Evolutionary conservation across 768 basidiomycete species (phyloP).

Genomic region (Suillus plorans): DNA sequence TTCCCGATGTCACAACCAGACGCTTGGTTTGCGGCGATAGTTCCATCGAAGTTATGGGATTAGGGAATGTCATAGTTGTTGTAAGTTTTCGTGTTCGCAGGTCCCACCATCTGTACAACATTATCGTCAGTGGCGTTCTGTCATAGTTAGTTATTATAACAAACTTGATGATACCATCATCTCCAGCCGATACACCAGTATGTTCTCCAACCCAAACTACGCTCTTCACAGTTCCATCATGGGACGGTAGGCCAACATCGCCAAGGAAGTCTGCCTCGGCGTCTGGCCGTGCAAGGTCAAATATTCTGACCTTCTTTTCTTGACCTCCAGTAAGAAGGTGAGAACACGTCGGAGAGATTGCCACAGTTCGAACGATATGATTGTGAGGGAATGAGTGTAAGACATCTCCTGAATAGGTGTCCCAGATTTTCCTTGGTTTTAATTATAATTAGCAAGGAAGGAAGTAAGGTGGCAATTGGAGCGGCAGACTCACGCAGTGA

Average conservation of each 20-base stretch:
- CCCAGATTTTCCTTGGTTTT: conserved; percentile 84
- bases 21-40: conserved; percentile 78
- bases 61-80: conserved; percentile 68
- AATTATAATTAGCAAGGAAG: conserved; percentile 12
- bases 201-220: conserved; percentile 92
- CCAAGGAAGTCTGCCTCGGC: conserved; percentile 82
- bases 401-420: conserved; percentile 83
- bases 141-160: not conserved
- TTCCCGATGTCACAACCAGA: conserved; percentile 88
- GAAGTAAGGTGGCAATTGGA: not conserved
- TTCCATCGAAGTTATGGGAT: conserved; percentile 93
- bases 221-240: conserved; percentile 89
- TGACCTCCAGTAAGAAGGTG: conserved; percentile 90
- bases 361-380: conserved; percentile 96
- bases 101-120: conserved; percentile 87
- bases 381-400: conserved; percentile 97
- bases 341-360: conserved; percentile 67
- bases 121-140: conserved; percentile 13
- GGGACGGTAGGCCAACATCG: conserved; percentile 59
- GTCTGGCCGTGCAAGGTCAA: conserved; percentile 84
- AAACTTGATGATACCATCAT: conserved; percentile 90
- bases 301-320: conserved; percentile 96
- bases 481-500: conserved; percentile 77
- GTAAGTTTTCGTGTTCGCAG: conserved; percentile 73
- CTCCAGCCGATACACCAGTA: conserved; percentile 85